phyloP scores from a whole-genome alignment of 1,284 basidiomycete genomes.

The Papiliotrema terrestris region DNA sequence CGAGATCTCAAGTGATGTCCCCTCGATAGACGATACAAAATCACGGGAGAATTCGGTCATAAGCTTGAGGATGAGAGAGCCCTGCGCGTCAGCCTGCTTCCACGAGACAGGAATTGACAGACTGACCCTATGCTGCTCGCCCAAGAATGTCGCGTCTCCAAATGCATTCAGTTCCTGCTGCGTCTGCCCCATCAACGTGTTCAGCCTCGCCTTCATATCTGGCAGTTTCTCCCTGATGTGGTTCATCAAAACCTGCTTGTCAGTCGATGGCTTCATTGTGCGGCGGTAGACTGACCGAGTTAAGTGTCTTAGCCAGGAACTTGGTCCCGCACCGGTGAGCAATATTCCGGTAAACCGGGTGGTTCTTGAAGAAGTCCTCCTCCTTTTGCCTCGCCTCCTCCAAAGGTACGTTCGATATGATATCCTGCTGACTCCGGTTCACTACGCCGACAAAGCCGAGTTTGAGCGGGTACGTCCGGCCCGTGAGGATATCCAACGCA shows the following conservation, averaged over 20 bases:
- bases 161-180: slow-evolving; percentile 97
- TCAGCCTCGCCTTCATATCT: slow-evolving; percentile 98
- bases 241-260: slow-evolving; percentile 78
- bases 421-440: slow-evolving; percentile 96
- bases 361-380: slow-evolving; percentile 85
- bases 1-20: slow-evolving; percentile 93
- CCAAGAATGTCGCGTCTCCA: slow-evolving; percentile 88
- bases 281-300: slow-evolving; percentile 60
- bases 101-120: slow-evolving; percentile 12
- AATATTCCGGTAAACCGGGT: slow-evolving; percentile 91
- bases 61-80: slow-evolving; percentile 80
- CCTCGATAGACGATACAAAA: slow-evolving; percentile 96
- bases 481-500: slow-evolving; percentile 91
- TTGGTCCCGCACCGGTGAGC: slow-evolving; percentile 96
- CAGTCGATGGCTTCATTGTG: background rate
- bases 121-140: slow-evolving; percentile 76
- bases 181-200: slow-evolving; percentile 98
- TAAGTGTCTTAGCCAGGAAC: slow-evolving; percentile 89
- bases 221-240: slow-evolving; percentile 98
- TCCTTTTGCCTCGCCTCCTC: slow-evolving; percentile 79
- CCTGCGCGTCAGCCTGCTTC: slow-evolving; percentile 56
- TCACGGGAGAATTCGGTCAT: slow-evolving; percentile 99
- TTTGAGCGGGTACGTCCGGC: slow-evolving; percentile 94
- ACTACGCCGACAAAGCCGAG: slow-evolving; percentile 97
- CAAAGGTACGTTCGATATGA: slow-evolving; percentile 85